Evolutionary conservation across 306 rosid genomes (phyloP), one percentile per base, ranked within the genome.

Genomic region (Corylus americana): DNA sequence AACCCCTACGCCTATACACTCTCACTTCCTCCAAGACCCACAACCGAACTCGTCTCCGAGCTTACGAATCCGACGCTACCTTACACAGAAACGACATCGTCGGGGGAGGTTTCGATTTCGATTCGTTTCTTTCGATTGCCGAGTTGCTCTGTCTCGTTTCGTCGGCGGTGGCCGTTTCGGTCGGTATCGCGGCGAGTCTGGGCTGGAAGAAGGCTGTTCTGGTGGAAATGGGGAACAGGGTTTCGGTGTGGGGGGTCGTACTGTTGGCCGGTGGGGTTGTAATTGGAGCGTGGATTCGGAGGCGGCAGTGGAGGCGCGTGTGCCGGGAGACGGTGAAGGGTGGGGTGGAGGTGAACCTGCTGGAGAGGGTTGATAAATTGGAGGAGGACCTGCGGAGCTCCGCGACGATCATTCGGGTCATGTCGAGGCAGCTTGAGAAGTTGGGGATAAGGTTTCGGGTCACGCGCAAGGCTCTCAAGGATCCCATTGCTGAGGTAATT

Each of bases 371-470:
- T 77, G 94, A 86, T 86, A 92, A 89, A 79, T 80, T 95, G 86
- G 98, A 95, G 75, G 96, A 83, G 82, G 98, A 95, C 81, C 82
- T 91, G 80, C 86, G 77, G 84, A 93, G 83, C 74, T 83, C 91
- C 12, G 76, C 79, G 1, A 86, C 88, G 1, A 75, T 90, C 47
- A 67, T 86, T 77, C 83, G 89, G 87, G 96, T 81, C 76, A 80
- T 95, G 85, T 90, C 97, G 3, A 86, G 98, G 80, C 92, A 95
- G 88, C 88, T 93, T 64, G 98, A 95, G 92, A 95, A 95, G 82
- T 83, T 95, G 90, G 94, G 96, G 48, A 79, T 91, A 70, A 76
- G 96, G 80, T 95, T 92, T 86, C 89, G 91, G 67, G 83, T 92
- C 49, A 91, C 96, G 2, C 79, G 96, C 55, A 90, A 86, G 85